phyloP scores from a whole-genome alignment of 2,329 filamentous ascomycete genomes.

The Botrytis squamosa region DNA sequence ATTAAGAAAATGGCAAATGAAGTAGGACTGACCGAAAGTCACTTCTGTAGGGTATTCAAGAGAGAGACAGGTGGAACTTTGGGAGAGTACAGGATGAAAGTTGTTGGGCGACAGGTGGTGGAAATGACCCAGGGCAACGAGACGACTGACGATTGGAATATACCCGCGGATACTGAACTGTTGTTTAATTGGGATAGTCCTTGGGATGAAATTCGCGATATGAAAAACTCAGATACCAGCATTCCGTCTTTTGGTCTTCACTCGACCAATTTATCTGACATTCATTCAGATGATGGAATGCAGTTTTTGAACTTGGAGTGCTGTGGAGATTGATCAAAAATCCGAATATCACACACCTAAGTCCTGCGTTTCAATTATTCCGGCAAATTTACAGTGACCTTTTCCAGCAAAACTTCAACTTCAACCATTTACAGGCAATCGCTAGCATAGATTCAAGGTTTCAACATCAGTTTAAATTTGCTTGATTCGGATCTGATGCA shows the following conservation, averaged over 20 bases:
- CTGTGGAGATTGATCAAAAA: neutral
- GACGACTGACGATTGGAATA: neutral
- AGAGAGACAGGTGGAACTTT: constrained; percentile 39
- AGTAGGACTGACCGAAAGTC: constrained; percentile 55
- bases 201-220: neutral
- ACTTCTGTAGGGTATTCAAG: constrained; percentile 60
- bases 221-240: neutral
- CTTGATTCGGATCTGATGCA: neutral
- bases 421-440: neutral
- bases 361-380: neutral
- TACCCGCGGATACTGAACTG: neutral
- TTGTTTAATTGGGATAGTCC: neutral
- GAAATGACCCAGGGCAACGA: neutral
- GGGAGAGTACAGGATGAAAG: constrained; percentile 22
- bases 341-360: neutral
- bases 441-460: neutral
- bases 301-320: neutral
- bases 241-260: no score
- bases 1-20: constrained; percentile 50
- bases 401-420: neutral
- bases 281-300: neutral
- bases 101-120: neutral
- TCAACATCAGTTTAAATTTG: neutral
- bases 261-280: neutral
- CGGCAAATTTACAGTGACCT: rapidly evolving